Conservation (phyloP, 345 rosid species). For the Arabis alpina region DNA sequence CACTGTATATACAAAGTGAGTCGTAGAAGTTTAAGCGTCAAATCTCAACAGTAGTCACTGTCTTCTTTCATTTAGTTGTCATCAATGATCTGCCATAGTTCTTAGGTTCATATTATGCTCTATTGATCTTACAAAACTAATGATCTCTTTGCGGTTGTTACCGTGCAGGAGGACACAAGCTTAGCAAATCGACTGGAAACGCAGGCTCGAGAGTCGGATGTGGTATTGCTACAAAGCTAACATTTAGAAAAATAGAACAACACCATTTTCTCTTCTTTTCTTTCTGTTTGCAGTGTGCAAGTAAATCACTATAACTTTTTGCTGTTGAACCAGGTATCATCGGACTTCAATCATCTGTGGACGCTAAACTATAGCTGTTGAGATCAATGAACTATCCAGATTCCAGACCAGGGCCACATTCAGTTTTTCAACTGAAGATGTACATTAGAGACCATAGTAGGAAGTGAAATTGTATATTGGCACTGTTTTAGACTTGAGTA, state of each 20-base stretch:
- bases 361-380: slow-evolving; percentile 39
- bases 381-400: slow-evolving; percentile 13
- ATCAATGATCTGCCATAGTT: neutral
- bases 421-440: neutral
- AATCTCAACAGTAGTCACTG: neutral
- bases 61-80: slow-evolving; percentile 16
- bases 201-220: slow-evolving; percentile 95
- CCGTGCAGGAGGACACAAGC: slow-evolving; percentile 80
- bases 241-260: neutral
- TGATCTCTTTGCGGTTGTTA: neutral
- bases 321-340: slow-evolving; percentile 65
- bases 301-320: slow-evolving; percentile 13
- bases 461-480: slow-evolving; percentile 27
- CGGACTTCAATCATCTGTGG: slow-evolving; percentile 77
- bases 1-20: neutral
- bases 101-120: slow-evolving; percentile 3
- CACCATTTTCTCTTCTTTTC: neutral
- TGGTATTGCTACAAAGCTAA: slow-evolving; percentile 50
- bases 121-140: neutral
- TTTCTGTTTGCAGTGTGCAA: neutral
- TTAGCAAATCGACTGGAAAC: slow-evolving; percentile 90
- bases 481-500: neutral
- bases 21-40: neutral
- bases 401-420: neutral
- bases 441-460: slow-evolving; percentile 2